Conservation (phyloP, 345 rosid species). For the Schrenkiella parvula region DNA sequence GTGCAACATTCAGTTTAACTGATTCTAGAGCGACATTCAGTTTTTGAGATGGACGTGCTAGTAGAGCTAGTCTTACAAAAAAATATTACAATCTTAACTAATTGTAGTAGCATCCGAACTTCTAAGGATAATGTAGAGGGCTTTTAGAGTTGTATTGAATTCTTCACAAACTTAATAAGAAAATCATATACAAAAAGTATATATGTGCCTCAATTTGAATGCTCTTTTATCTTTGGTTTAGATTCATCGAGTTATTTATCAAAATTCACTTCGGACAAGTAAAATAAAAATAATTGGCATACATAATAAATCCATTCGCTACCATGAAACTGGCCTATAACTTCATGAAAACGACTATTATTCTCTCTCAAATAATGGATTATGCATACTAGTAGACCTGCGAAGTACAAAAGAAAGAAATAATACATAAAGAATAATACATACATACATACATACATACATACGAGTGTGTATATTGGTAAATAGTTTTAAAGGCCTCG, state of each 20-base stretch:
- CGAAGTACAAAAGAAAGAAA: not conserved
- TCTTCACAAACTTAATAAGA: not conserved
- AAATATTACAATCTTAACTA: too few relatives aligned
- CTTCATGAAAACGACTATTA: not conserved
- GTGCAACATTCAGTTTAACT: too few relatives aligned
- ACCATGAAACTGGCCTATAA: not conserved
- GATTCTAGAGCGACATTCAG: not conserved
- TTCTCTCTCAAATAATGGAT: not conserved
- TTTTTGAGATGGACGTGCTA: too few relatives aligned
- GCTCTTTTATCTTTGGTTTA: not conserved
- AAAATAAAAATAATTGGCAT: not conserved
- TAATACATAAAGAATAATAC: not conserved
- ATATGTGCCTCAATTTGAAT: not conserved
- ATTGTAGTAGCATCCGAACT: too few relatives aligned
- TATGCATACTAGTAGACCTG: not conserved
- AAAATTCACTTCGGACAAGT: not conserved
- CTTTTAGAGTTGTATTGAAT: not conserved
- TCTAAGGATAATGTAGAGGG: too few relatives aligned
- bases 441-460: not conserved
- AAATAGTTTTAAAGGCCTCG: slow-evolving; percentile 38
- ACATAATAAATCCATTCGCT: not conserved
- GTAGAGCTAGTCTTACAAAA: too few relatives aligned
- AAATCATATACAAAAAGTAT: not conserved
- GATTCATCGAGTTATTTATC: not conserved
- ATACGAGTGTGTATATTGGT: not conserved